phyloP scores from a whole-genome alignment of 495 filamentous ascomycete genomes.

The Neurospora tetrasperma region DNA sequence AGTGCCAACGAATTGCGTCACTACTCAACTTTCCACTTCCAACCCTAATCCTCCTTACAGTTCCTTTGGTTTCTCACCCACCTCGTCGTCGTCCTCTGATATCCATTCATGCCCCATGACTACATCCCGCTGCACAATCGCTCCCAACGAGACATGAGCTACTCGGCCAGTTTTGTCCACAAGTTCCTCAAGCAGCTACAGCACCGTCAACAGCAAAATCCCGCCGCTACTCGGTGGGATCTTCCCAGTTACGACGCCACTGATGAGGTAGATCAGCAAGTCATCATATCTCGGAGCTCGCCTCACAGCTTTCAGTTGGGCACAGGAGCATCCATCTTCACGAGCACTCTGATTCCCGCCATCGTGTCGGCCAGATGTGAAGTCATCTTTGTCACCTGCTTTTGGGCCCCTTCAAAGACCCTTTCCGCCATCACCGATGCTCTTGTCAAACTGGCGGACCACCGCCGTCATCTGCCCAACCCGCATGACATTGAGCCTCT shows the following conservation, averaged over 20 bases:
- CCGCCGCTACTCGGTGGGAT: background rate
- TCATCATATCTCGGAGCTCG: conserved; percentile 34
- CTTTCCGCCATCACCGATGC: conserved; percentile 37
- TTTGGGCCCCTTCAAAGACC: conserved; percentile 55
- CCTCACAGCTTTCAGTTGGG: conserved; percentile 44
- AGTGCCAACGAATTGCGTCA: background rate
- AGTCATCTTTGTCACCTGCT: conserved; percentile 65
- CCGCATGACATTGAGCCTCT: conserved; percentile 12
- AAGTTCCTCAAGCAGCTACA: conserved; percentile 16
- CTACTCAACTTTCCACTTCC: background rate
- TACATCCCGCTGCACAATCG: background rate
- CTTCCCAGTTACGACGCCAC: conserved; percentile 11
- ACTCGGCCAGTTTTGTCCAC: conserved; percentile 11
- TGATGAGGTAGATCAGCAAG: conserved; percentile 20
- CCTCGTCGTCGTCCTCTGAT: background rate
- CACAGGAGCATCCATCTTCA: conserved; percentile 46
- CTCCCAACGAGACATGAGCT: conserved; percentile 3
- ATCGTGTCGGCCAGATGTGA: conserved; percentile 47
- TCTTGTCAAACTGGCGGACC: conserved; percentile 41
- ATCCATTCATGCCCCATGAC: background rate
- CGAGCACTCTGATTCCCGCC: conserved; percentile 41
- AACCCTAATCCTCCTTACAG: background rate
- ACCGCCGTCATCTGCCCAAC: conserved; percentile 15
- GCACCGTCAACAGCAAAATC: background rate
- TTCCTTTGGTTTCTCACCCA: background rate